Conservation (phyloP, 2,329 filamentous ascomycete species). For the Aspergillus oerlinghausenensis region DNA sequence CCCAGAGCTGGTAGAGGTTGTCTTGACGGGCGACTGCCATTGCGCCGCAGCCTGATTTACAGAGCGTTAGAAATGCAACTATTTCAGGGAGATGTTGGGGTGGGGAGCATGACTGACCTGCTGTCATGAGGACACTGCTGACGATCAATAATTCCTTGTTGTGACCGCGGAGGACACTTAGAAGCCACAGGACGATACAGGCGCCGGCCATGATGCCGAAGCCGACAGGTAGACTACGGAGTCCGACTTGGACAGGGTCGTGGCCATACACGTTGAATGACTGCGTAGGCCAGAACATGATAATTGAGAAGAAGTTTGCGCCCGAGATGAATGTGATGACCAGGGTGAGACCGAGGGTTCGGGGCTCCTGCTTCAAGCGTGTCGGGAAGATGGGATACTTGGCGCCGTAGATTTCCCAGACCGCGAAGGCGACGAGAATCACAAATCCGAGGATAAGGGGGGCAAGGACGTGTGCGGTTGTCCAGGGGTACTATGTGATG, state of each 20-base stretch:
- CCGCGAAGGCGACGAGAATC: constrained; percentile 40
- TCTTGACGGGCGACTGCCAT: constrained; percentile 48
- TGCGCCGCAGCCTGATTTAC: constrained; percentile 46
- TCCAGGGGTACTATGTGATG: constrained; percentile 38
- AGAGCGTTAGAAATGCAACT: neutral
- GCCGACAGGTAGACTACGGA: constrained; percentile 61
- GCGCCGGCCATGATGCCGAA: constrained; percentile 61
- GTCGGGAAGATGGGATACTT: constrained; percentile 45
- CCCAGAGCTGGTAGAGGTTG: constrained; percentile 54
- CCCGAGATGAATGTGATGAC: constrained; percentile 58
- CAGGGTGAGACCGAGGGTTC: constrained; percentile 50
- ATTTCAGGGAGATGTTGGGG: too few relatives aligned
- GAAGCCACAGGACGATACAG: constrained; percentile 53
- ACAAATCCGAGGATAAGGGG: constrained; percentile 43
- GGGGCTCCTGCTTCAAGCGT: constrained; percentile 44
- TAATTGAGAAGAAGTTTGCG: constrained; percentile 54
- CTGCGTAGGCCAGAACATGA: constrained; percentile 60
- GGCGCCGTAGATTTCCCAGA: constrained; percentile 46
- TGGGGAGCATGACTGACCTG: constrained; percentile 37
- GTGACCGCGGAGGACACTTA: constrained; percentile 55
- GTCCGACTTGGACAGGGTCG: constrained; percentile 59
- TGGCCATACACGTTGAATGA: constrained; percentile 63
- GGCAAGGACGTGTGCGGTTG: constrained; percentile 42
- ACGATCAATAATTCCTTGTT: constrained; percentile 58
- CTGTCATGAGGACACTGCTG: constrained; percentile 61